phyloP scores from a whole-genome alignment of 1,139 yeast species.

The Yamadazyma songkhlaensis region DNA sequence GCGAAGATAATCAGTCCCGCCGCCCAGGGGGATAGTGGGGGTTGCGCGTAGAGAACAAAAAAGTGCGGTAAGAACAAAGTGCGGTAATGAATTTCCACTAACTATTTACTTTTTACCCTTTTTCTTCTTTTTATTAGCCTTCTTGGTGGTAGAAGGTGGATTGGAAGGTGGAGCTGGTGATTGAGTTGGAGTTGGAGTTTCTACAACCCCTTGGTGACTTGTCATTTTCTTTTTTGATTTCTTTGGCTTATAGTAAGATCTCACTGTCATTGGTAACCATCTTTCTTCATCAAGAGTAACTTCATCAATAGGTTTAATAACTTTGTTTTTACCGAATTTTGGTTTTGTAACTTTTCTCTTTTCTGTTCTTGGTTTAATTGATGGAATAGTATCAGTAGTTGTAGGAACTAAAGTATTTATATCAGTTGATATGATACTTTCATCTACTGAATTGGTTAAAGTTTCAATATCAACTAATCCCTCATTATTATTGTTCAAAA shows the following conservation, averaged over 20 bases:
- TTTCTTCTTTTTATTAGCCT: conserved; percentile 16
- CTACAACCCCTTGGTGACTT: conserved; percentile 66
- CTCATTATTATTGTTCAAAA: conserved; percentile 21
- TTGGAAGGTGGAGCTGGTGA: conserved; percentile 15
- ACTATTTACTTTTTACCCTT: conserved; percentile 33
- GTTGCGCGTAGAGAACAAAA: no score
- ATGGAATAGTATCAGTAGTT: conserved; percentile 1
- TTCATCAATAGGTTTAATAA: conserved; percentile 29
- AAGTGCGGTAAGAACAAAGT: neutral
- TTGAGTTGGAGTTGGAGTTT: conserved; percentile 20
- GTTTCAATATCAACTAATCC: conserved; percentile 32
- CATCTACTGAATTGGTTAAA: conserved; percentile 25
- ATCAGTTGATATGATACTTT: conserved; percentile 27
- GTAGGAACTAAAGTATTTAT: conserved; percentile 20
- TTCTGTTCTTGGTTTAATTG: conserved; percentile 14
- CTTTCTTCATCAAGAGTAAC: conserved; percentile 55
- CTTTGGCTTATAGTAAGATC: conserved; percentile 80
- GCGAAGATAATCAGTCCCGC: neutral
- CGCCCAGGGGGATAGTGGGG: neutral
- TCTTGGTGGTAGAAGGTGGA: conserved; percentile 16
- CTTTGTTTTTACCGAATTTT: conserved; percentile 38
- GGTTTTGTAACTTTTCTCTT: conserved; percentile 27
- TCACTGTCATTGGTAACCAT: conserved; percentile 87
- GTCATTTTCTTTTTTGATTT: conserved; percentile 59
- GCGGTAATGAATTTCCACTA: neutral